Percentiles rank a stretch among this genome's conserved stretches.
Evolutionary conservation across 345 rosid genomes (phyloP).

Genomic region (Citrus mangshanensis): DNA sequence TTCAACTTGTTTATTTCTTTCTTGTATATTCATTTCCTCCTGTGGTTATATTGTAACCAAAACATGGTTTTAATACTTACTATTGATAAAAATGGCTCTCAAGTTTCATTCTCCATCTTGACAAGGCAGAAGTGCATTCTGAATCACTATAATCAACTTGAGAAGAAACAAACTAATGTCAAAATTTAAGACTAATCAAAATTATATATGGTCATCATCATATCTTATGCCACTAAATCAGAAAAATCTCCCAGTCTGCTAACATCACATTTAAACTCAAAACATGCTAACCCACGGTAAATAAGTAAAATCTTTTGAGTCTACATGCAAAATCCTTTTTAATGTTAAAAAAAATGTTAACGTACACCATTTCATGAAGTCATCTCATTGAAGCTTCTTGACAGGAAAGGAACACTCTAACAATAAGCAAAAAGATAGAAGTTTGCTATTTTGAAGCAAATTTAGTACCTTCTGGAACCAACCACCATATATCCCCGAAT

Average conservation of each 20-base stretch:
- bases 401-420: not conserved
- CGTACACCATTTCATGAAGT: not conserved
- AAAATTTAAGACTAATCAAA: not conserved
- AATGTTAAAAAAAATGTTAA: not conserved
- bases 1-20: not conserved
- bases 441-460: not conserved
- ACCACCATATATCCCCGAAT: constrained; percentile 93
- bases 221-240: not conserved
- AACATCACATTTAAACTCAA: not conserved
- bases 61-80: not conserved
- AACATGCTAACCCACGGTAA: not conserved
- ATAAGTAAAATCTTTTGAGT: not conserved
- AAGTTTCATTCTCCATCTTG: not conserved
- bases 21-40: not conserved
- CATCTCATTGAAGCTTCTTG: not conserved
- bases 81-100: not conserved
- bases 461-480: constrained; percentile 84
- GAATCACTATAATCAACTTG: not conserved
- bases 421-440: not conserved
- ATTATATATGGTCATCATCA: not conserved
- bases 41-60: not conserved
- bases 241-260: not conserved
- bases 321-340: not conserved
- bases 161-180: not conserved
- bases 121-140: not conserved